phyloP scores from a whole-genome alignment of 2,329 filamentous ascomycete genomes.

The Phaeosphaeriaceae sp. region DNA sequence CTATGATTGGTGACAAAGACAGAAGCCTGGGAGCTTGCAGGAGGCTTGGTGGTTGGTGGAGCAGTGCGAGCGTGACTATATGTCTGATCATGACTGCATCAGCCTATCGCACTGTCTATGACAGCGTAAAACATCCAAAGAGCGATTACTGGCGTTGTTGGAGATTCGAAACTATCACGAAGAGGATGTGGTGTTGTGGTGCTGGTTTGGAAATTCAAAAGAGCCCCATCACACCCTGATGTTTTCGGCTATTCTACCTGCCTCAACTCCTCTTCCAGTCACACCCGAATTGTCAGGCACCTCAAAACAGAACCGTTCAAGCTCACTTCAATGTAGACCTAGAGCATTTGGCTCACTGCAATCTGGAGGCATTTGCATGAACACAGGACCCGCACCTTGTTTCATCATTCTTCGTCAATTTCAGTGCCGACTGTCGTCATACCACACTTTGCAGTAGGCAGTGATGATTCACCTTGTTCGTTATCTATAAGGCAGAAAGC shows the following conservation, averaged over 20 bases:
- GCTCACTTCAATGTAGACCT: neutral
- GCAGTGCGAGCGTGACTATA: neutral
- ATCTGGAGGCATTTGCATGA: neutral
- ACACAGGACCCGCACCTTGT: conserved; percentile 5
- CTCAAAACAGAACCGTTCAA: neutral
- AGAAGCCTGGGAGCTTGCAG: neutral
- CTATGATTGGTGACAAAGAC: too few relatives aligned
- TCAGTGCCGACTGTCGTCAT: neutral
- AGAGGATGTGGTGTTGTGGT: neutral
- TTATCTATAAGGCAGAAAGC: too few relatives aligned
- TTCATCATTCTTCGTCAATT: conserved; percentile 5
- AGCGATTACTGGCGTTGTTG: neutral
- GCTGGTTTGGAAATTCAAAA: too few relatives aligned
- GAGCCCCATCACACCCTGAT: too few relatives aligned
- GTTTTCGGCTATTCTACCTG: too few relatives aligned
- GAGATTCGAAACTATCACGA: neutral
- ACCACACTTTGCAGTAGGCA: neutral
- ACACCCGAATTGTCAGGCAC: neutral
- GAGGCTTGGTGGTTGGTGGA: neutral
- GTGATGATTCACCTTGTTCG: too few relatives aligned
- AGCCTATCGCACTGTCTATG: neutral
- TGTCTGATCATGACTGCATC: neutral
- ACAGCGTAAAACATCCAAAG: neutral
- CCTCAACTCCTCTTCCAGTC: neutral
- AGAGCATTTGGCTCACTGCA: neutral